Evolutionary conservation across 164 flowering plant species (phyloP).

Genomic region (Umbellularia californica): DNA sequence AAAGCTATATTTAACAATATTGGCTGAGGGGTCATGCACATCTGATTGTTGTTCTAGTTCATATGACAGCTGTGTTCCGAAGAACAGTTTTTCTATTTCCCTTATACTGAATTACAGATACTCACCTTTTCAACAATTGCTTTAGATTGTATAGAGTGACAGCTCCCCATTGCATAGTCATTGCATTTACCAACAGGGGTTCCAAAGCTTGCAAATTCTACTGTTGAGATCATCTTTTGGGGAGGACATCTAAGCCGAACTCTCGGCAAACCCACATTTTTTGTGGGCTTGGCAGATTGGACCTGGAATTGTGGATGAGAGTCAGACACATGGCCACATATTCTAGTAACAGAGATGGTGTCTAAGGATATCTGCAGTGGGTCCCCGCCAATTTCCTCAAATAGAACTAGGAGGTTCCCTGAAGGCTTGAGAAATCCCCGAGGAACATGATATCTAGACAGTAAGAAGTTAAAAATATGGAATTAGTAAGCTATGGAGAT

Average conservation of each 20-base stretch:
- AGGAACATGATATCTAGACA: conserved; percentile 69
- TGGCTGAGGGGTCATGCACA: too few species aligned
- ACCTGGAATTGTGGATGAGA: conserved; percentile 24
- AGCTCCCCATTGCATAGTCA: conserved; percentile 39
- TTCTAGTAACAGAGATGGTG: conserved; percentile 32
- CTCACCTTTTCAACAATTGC: conserved; percentile 43
- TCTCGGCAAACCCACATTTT: conserved; percentile 19
- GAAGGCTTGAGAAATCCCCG: conserved; percentile 57
- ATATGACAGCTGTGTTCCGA: too few species aligned
- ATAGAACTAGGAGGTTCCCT: conserved; percentile 54
- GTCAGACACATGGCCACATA: conserved; percentile 37
- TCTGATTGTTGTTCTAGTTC: too few species aligned
- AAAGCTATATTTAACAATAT: too few species aligned
- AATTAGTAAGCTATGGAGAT: neutral
- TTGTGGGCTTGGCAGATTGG: conserved; percentile 7
- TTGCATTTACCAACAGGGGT: conserved; percentile 49
- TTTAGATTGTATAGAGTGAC: conserved; percentile 45
- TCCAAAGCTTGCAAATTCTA: conserved; percentile 64
- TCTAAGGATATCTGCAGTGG: conserved; percentile 55
- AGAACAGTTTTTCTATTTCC: neutral
- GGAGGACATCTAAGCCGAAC: conserved; percentile 45
- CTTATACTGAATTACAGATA: neutral
- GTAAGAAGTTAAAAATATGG: neutral
- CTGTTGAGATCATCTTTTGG: conserved; percentile 31
- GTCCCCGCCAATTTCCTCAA: conserved; percentile 65